Base-by-base conservation (phyloP, 2,329 filamentous ascomycete species). In the Venturia oleaginea region DNA sequence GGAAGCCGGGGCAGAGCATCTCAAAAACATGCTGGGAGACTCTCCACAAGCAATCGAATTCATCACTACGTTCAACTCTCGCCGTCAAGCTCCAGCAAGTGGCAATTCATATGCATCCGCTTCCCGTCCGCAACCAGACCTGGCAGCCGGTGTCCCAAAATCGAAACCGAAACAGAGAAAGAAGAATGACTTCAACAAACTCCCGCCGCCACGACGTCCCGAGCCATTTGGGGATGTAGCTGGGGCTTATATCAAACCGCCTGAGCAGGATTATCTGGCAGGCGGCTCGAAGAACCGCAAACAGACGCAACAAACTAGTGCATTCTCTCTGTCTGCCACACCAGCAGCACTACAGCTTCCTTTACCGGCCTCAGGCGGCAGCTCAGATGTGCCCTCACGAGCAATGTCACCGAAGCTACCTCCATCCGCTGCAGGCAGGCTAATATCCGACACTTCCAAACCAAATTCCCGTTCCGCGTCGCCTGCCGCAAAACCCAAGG, bases 21-120 rank as follows among this genome's bases (percentile, higher is more conserved):
- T 99, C 67, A 89, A 87, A 74, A 91, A 94, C 72, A 80, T 99
- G 63, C 83, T 99, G 0, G 94, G 93, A 61, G 91, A 96, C 74
- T 92, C 90, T 7, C 85, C 92, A 1, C 86, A 89, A 69, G 83
- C 85, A 1, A 75, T 90, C 62, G 86, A 90, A 69, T 90, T 90
- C 71, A 89, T 90, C 66, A 81, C 86, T 27, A 83, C 83, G 13
- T 90, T 89, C 76, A 97, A 96, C 73, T 84, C 87, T 3, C 84
- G 84, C 64, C 78, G 84, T 66, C 75, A 73, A 62, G 72, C 75
- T 37, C 75, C 72, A 37, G 69, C 55, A 48, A 30, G n/a, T 60
- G 34, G 54, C 37, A 54, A 5, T n/a, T 30, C 61, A 62, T 30
- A 46, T 17, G 38, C 54, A 27, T 38, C 51, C n/a, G 38, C 37